A percentile compares a stretch with the other conserved stretches of the same genome.
phyloP scores from a whole-genome alignment of 495 filamentous ascomycete species.

The Penicillium nucicola region DNA sequence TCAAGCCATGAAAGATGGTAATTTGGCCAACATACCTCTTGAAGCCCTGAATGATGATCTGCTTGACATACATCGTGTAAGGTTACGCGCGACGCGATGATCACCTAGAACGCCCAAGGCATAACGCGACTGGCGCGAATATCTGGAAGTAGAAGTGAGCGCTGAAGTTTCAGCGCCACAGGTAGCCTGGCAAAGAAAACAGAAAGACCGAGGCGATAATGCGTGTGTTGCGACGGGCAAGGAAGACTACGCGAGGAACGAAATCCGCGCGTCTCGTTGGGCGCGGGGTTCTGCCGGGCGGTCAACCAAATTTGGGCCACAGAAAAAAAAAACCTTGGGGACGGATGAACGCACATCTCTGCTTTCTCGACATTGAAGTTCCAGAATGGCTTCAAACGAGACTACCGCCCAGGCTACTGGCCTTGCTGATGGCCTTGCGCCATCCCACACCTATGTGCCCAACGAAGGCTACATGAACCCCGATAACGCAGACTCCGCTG shows the following conservation, averaged over 20 bases:
- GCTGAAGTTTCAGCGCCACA: not conserved
- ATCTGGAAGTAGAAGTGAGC: constrained; percentile 6
- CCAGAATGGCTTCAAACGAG: constrained; percentile 27
- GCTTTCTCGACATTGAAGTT: constrained; percentile 6
- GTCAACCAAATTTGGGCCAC: constrained; percentile 30
- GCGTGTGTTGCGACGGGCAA: constrained; percentile 13
- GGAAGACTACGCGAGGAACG: constrained; percentile 19
- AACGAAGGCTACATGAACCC: constrained; percentile 51
- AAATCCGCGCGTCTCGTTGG: constrained; percentile 27
- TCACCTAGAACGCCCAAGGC: constrained; percentile 27
- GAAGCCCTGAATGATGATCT: constrained; percentile 99
- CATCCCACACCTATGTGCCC: constrained; percentile 52
- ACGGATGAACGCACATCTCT: not conserved
- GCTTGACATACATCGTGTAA: constrained; percentile 92
- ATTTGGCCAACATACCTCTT: constrained; percentile 67
- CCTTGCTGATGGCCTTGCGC: constrained; percentile 45
- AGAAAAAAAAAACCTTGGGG: constrained; percentile 30
- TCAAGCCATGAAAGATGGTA: not conserved
- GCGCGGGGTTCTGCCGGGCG: constrained; percentile 47
- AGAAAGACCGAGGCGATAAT: not conserved
- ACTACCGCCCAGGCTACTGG: constrained; percentile 18
- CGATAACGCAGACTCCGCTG: constrained; percentile 30
- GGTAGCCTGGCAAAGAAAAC: not conserved
- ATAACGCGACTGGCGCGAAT: constrained; percentile 34
- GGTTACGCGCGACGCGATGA: constrained; percentile 33